Base-by-base conservation (phyloP, 371 early-diverging fungal species). In the Zancudomyces culisetae region DNA sequence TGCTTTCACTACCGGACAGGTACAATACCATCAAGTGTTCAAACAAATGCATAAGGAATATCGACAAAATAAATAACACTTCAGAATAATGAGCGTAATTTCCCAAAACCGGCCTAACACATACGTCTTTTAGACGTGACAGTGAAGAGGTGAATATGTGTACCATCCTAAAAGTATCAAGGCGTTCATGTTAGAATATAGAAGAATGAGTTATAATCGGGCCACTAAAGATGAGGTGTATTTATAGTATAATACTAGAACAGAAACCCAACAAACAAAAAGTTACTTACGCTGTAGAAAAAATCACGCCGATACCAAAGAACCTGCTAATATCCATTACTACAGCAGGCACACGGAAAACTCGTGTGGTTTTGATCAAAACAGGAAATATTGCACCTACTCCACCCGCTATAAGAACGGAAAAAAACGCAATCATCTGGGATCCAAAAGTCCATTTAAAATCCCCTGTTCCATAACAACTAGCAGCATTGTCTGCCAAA, bases 281-380 rank as follows among this genome's bases (percentile, higher is more conserved):
- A 6, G 15, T 2, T 10, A 49, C 50, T 49, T 29, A 35, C 50
- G 80, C 83, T 6, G 83, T 83, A 1, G 82, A 75, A 51, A 85
- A 70, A 46, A 87, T 82, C 13, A 87, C 78, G 49, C 87, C 87
- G 1, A 81, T 80, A 45, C 85, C 83, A 55, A 85, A 73, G 55
- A 71, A 69, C 58, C 77, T 80, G 51, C 70, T 68, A 27, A 66
- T 20, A 4, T 66, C 61, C 40, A 66, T 53, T 13, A 49, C 51
- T 0, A 42, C 49, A 12, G 42, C 45, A 12, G 72, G 66, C 22
- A 71, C 49, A 19, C 40, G 60, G 6, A 73, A 61, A 2, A 2
- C 6, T 1, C 64, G 63, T 12, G 53, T 48, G 35, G 54, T 55
- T 40, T 52, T 56, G 2, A 60, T 54, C 1, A 70, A 20, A 1